Evolutionary conservation across 2,329 filamentous ascomycete genomes (phyloP).

Genomic region (Nemania bipapillata): DNA sequence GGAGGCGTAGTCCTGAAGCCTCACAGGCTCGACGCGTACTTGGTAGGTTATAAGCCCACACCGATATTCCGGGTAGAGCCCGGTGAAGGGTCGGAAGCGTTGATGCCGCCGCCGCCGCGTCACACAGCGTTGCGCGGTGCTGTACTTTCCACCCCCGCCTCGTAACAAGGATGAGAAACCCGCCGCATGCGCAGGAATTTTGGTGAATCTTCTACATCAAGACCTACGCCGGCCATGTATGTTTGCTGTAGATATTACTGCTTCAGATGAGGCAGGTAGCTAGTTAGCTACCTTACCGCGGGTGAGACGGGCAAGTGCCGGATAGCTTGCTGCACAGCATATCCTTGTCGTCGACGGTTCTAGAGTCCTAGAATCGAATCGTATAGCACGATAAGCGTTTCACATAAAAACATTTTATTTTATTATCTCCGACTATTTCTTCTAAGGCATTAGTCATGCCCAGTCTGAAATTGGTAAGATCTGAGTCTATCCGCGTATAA

Average conservation of each 20-base stretch:
- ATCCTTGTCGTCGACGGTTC: neutral
- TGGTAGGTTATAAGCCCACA: neutral
- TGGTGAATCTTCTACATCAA: neutral
- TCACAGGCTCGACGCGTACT: neutral
- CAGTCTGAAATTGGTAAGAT: constrained; percentile 6
- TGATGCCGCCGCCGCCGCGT: neutral
- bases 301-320: constrained; percentile 5
- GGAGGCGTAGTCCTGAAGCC: neutral
- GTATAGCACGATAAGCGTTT: constrained; percentile 17
- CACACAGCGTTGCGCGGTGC: neutral
- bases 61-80: neutral
- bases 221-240: neutral
- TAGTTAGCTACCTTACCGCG: neutral
- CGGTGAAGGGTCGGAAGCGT: neutral
- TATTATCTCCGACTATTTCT: neutral
- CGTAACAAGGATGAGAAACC: neutral
- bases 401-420: constrained; percentile 17
- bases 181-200: neutral
- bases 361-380: neutral
- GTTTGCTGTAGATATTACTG: neutral
- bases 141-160: neutral
- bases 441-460: constrained; percentile 3
- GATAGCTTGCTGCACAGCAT: constrained; percentile 4
- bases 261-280: neutral
- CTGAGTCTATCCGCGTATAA: neutral